phyloP scores from a whole-genome alignment of 1,139 yeast genomes.

The Zhuliangozyma parablackwelliae region DNA sequence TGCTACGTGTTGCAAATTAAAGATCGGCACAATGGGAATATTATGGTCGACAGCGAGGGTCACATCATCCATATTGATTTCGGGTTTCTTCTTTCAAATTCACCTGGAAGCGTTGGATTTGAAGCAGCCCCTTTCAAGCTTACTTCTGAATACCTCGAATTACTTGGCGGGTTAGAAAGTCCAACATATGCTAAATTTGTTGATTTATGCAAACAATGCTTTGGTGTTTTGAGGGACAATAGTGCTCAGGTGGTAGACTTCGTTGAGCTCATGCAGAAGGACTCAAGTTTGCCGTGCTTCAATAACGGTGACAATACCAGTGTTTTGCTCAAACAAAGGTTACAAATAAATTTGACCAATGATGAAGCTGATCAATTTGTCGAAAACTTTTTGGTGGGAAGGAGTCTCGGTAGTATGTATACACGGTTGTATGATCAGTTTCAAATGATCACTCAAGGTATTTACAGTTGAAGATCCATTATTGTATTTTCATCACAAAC shows the following conservation, averaged over 20 bases:
- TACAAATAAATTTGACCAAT: slow-evolving; percentile 72
- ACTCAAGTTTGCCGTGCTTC: slow-evolving; percentile 86
- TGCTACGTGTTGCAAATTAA: slow-evolving; percentile 88
- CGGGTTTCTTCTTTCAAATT: slow-evolving; percentile 85
- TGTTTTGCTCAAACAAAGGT: slow-evolving; percentile 68
- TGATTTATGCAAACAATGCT: slow-evolving; percentile 62
- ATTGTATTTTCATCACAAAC: too few relatives aligned
- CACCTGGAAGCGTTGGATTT: slow-evolving; percentile 95
- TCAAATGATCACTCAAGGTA: slow-evolving; percentile 91
- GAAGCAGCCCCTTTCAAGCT: slow-evolving; percentile 96
- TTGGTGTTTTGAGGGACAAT: slow-evolving; percentile 64
- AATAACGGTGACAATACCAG: slow-evolving; percentile 83
- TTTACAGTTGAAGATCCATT: slow-evolving; percentile 56
- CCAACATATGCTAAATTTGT: slow-evolving; percentile 56
- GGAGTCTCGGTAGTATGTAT: slow-evolving; percentile 83
- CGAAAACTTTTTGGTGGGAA: slow-evolving; percentile 66
- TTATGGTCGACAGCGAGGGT: slow-evolving; percentile 89
- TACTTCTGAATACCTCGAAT: slow-evolving; percentile 80
- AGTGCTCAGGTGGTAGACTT: slow-evolving; percentile 70
- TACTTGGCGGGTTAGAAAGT: slow-evolving; percentile 74
- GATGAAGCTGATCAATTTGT: slow-evolving; percentile 74
- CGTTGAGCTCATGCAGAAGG: slow-evolving; percentile 92
- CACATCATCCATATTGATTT: slow-evolving; percentile 94
- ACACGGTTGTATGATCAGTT: slow-evolving; percentile 92
- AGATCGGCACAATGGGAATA: slow-evolving; percentile 95